These are phyloP conservation scores for Botrytis cinerea DNA, from an alignment of 2,329 filamentous ascomycete genomes.

Conservation along the genomic window DNA sequence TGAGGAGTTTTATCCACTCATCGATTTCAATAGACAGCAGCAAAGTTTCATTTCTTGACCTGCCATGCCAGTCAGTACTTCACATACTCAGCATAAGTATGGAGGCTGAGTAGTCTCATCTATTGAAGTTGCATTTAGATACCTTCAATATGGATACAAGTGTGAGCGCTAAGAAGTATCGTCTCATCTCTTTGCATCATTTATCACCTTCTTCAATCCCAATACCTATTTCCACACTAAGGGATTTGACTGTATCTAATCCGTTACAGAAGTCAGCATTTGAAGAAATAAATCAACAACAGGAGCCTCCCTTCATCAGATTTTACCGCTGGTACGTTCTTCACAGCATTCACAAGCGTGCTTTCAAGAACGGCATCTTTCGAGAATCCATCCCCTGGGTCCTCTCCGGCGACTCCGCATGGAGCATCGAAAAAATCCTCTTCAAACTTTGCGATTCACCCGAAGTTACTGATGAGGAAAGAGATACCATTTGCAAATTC, in stretches of 20 bases:
- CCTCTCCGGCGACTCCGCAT: neutral
- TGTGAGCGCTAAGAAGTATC: neutral
- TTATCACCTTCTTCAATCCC: neutral
- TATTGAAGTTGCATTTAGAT: neutral
- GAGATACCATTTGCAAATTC: neutral
- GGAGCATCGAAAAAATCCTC: slow-evolving; percentile 17
- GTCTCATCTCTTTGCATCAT: neutral
- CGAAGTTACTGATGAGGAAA: neutral
- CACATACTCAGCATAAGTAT: neutral
- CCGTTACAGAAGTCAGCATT: neutral
- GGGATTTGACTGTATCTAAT: neutral
- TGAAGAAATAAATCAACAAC: neutral
- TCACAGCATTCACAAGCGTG: slow-evolving; percentile 21
- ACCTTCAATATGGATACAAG: neutral
- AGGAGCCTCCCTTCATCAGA: neutral
- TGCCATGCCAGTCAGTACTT: neutral
- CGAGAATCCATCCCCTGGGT: neutral
- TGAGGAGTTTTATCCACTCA: too few relatives aligned
- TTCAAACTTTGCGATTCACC: neutral
- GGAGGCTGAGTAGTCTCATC: too few relatives aligned
- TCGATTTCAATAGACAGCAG: neutral
- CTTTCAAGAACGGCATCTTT: slow-evolving; percentile 10
- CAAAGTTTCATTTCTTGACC: neutral
- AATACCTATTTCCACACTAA: too few relatives aligned
- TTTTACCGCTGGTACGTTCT: slow-evolving; percentile 24